phyloP scores from a whole-genome alignment of 1,284 basidiomycete genomes.

The Sporisorium iseilematis-ciliati region DNA sequence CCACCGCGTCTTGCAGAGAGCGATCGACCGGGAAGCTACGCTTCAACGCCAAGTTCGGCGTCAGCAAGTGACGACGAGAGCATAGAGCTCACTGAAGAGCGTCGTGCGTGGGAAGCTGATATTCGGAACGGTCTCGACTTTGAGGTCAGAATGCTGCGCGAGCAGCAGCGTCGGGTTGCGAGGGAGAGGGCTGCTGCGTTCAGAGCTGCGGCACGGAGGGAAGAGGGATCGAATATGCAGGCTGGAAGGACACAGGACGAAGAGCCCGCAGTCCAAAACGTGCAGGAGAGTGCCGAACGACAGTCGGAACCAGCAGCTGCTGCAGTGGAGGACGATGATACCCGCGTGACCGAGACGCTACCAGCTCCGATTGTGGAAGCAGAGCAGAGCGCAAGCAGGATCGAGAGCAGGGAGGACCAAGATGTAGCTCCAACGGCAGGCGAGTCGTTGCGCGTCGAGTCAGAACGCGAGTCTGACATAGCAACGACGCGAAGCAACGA shows the following conservation, averaged over 20 bases:
- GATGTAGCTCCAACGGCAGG: not conserved
- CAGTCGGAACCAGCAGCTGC: not conserved
- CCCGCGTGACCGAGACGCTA: not conserved
- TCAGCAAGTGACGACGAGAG: slow-evolving; percentile 34
- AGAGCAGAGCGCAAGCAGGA: not conserved
- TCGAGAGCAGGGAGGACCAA: not conserved
- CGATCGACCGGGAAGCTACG: slow-evolving; percentile 16
- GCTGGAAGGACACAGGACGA: not conserved
- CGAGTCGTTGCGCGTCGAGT: not conserved
- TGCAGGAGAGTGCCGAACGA: not conserved
- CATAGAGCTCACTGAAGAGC: slow-evolving; percentile 35
- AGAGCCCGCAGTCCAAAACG: not conserved
- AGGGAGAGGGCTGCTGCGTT: slow-evolving; percentile 32
- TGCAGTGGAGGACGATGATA: not conserved
- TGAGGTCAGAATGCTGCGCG: slow-evolving; percentile 40
- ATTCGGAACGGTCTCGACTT: slow-evolving; percentile 41
- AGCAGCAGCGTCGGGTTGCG: slow-evolving; percentile 49
- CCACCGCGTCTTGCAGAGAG: not conserved
- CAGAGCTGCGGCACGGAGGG: not conserved
- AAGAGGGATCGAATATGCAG: not conserved
- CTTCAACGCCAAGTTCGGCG: slow-evolving; percentile 17
- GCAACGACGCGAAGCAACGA: not conserved
- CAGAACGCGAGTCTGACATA: not conserved
- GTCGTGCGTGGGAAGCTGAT: slow-evolving; percentile 52
- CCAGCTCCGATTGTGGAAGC: too few species aligned